Evolutionary conservation across 1,284 basidiomycete species (phyloP), one percentile per base, ranked within the genome.

Genomic region (Heterobasidion parviporum): DNA sequence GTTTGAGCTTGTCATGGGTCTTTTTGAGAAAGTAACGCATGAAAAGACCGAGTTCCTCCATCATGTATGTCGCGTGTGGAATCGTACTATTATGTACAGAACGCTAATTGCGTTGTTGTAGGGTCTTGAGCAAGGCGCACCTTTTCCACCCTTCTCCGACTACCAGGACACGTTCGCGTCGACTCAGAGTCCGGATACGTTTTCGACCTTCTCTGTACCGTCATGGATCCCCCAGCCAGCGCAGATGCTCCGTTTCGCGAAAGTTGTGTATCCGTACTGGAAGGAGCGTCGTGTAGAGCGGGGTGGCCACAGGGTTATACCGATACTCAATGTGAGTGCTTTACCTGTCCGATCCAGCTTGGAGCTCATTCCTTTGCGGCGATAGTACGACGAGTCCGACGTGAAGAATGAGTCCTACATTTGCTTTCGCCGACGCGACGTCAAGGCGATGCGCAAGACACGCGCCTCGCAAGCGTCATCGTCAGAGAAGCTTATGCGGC

Each of bases 401-500:
- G 85, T 89, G 54, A 72, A 74, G 58, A 94, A 93, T 58, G 94
- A 98, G 67, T 97, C 97, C 0, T 99, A 98, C 62, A 93, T 98
- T 53, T 99, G 97, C 72, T 99, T 99, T 81, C 87, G 97, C 45
- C 82, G 96, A 55, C 87, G 95, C 57, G 96, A 99, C 67, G 90
- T 92, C 69, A 98, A 98, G 68, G 87, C 91, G 12, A 83, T 94
- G 26, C 87, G 96, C 58, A 98, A 99, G 75, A 99, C 96, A 1
- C 86, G 95, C 26, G 87, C 92, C 8, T 89, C 89, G 1, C 94
- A 97, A 66, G 85, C 86, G 15, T 87, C 89, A 2, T 92, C 89
- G 20, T 89, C 94, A 10, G 94, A 97, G 64, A 91, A 92, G 63
- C 81, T 98, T 62, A 70, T 85, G 9, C 88, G 92, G 47, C 73